phyloP scores from a whole-genome alignment of 768 basidiomycete species.

The Psilocybe cyanescens region DNA sequence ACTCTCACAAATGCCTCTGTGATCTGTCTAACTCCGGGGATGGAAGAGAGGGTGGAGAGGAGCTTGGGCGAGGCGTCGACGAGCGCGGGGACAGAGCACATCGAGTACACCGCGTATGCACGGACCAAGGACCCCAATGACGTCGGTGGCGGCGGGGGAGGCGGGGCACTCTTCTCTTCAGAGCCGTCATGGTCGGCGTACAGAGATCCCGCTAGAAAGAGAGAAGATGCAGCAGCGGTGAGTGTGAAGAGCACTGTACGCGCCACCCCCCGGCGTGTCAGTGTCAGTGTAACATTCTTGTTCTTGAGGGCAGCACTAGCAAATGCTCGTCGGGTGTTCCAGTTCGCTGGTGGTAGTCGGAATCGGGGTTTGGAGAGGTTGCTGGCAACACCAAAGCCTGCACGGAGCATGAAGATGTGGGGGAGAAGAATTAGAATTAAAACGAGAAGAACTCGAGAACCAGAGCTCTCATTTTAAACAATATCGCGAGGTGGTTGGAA shows the following conservation, averaged over 20 bases:
- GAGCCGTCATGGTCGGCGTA: slow-evolving; percentile 10
- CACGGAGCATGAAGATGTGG: slow-evolving; percentile 18
- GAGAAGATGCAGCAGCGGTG: slow-evolving; percentile 9
- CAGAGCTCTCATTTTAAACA: background rate
- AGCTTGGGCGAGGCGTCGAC: slow-evolving; percentile 78
- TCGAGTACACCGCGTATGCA: slow-evolving; percentile 80
- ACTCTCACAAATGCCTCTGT: slow-evolving; percentile 71
- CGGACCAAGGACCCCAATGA: slow-evolving; percentile 42
- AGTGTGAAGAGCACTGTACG: slow-evolving; percentile 13
- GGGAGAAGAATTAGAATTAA: slow-evolving; percentile 1
- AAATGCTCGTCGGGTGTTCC: background rate
- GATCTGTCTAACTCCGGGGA: slow-evolving; percentile 65
- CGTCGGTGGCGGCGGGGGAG: background rate
- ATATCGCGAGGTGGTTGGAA: background rate
- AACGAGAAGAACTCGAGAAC: background rate
- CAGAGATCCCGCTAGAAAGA: slow-evolving; percentile 13
- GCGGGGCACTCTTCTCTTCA: background rate
- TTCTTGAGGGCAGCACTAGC: background rate
- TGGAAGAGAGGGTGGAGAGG: slow-evolving; percentile 51
- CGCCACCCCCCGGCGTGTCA: slow-evolving; percentile 16
- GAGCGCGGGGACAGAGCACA: slow-evolving; percentile 76
- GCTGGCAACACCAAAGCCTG: background rate
- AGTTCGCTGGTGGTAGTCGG: background rate
- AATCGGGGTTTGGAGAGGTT: background rate
- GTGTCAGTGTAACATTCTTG: background rate